These are phyloP conservation scores for Lippia alba DNA, from an alignment of 305 asterid genomes.

Conservation along the genomic window DNA sequence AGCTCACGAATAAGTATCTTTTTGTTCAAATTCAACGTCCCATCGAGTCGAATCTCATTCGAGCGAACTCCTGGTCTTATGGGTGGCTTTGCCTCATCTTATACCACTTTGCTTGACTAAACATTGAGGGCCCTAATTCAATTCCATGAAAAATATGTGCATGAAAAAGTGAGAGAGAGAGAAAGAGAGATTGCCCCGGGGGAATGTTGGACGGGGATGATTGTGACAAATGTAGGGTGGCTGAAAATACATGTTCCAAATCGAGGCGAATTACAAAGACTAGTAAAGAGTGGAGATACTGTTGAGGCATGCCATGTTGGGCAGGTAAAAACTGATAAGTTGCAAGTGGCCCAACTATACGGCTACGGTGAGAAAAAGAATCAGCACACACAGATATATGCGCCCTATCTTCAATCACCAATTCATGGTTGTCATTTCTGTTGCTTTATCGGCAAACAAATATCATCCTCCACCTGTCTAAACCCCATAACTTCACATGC, in stretches of 20 bases:
- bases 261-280: background rate
- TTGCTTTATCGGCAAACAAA: conserved; percentile 26
- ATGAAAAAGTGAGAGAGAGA: no score
- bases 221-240: conserved; percentile 18
- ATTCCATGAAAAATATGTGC: no score
- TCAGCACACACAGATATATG: conserved; percentile 28
- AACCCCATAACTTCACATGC: conserved; percentile 30
- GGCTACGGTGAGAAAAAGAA: conserved; percentile 19
- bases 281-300: no score
- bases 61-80: no score
- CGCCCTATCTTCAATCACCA: conserved; percentile 30
- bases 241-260: background rate
- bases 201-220: conserved; percentile 3
- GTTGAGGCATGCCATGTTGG: background rate
- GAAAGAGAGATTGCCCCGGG: no score
- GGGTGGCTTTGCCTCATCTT: no score
- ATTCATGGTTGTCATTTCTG: background rate
- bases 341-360: conserved; percentile 33
- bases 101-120: no score
- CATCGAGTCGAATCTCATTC: no score
- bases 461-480: conserved; percentile 38
- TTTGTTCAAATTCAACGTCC: no score
- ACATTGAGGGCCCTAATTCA: no score
- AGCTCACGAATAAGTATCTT: no score
- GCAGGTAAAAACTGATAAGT: background rate